phyloP scores from a whole-genome alignment of 2,329 filamentous ascomycete genomes.

The Purpureocillium takamizusanense region DNA sequence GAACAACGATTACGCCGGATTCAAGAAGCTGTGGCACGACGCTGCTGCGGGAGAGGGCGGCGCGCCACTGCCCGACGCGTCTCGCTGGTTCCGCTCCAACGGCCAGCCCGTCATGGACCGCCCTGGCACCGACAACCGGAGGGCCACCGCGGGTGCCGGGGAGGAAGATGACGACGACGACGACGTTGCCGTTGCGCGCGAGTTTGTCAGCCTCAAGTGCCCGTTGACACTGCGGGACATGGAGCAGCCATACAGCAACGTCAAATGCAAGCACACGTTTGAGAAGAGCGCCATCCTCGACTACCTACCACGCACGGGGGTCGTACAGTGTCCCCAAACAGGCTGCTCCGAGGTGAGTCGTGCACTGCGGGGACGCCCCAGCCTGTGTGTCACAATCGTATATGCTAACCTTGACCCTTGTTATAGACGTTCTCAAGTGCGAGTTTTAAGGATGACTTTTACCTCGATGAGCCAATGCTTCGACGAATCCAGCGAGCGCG shows the following conservation, averaged over 20 bases:
- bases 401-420: not conserved
- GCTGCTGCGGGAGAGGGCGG: slow-evolving; percentile 38
- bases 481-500: slow-evolving; percentile 49
- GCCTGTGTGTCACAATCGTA: no score
- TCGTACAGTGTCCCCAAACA: slow-evolving; percentile 51
- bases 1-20: slow-evolving; percentile 51
- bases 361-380: no score
- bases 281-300: slow-evolving; percentile 56
- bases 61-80: slow-evolving; percentile 41
- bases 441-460: slow-evolving; percentile 37
- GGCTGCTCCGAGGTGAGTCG: slow-evolving; percentile 50
- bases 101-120: slow-evolving; percentile 31
- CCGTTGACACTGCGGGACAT: slow-evolving; percentile 58
- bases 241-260: slow-evolving; percentile 56
- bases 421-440: slow-evolving; percentile 35
- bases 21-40: slow-evolving; percentile 50
- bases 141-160: slow-evolving; percentile 9
- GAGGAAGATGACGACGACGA: slow-evolving; percentile 49
- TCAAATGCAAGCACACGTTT: slow-evolving; percentile 63
- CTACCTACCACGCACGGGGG: slow-evolving; percentile 32
- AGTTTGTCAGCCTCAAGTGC: slow-evolving; percentile 58
- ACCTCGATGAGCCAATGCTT: slow-evolving; percentile 44
- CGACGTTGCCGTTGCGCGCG: slow-evolving; percentile 58
- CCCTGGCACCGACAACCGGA: slow-evolving; percentile 5
- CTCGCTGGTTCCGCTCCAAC: slow-evolving; percentile 42